Percentiles rank a stretch among this genome's conserved stretches.
These are phyloP conservation scores for Arctium minus DNA, from an alignment of 129 eudicot species.

Conservation along the genomic window DNA sequence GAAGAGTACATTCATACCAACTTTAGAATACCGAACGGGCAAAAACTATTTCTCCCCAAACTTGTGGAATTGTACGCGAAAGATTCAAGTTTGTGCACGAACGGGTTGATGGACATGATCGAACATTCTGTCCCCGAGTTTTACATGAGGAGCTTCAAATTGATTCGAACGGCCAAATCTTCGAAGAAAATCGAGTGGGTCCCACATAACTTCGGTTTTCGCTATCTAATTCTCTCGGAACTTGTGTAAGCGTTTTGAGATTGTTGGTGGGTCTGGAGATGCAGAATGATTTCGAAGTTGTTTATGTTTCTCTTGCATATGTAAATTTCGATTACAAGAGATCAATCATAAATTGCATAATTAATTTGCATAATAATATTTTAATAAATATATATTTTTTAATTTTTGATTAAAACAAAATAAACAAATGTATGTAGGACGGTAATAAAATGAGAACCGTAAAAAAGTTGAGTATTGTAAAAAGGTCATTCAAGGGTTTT, in stretches of 20 bases:
- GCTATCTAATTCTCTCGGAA: conserved; percentile 47
- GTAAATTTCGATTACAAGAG: conserved; percentile 14
- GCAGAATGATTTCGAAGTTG: background rate
- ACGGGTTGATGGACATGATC: conserved; percentile 47
- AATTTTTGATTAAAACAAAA: no score
- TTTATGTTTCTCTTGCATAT: conserved; percentile 17
- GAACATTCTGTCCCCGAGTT: conserved; percentile 55
- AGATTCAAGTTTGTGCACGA: conserved; percentile 49
- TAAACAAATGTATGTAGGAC: no score
- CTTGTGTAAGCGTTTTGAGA: conserved; percentile 24
- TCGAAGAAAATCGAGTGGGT: conserved; percentile 64
- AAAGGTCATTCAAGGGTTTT: no score
- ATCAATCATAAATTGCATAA: background rate
- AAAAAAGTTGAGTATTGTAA: no score
- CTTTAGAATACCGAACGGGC: conserved; percentile 44
- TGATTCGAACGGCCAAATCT: conserved; percentile 34
- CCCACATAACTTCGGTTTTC: conserved; percentile 64
- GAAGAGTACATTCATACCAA: conserved; percentile 77
- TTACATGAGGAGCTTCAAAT: conserved; percentile 33
- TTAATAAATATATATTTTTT: no score
- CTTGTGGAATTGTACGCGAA: conserved; percentile 62
- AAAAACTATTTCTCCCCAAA: conserved; percentile 61
- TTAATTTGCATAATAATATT: background rate
- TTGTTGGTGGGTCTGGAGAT: conserved; percentile 3
- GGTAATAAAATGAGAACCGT: no score